Base-by-base conservation (phyloP, 2,329 filamentous ascomycete genomes). In the Arthrocladium fulminans region DNA sequence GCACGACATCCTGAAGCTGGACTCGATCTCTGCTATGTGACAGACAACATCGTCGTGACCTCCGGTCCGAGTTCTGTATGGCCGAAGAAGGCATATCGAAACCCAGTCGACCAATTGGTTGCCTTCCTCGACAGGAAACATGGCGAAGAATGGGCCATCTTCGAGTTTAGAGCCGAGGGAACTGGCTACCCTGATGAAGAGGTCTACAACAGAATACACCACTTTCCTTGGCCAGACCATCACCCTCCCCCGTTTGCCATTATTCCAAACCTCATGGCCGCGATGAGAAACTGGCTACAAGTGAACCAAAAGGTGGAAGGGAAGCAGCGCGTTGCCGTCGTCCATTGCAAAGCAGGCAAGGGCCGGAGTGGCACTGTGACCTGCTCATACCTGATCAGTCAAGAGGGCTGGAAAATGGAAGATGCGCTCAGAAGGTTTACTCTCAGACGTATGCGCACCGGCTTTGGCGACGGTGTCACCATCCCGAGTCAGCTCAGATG, bases 301-400 rank as follows among this genome's bases (percentile, higher is more conserved):
- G 75, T 76, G 12, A 51, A 59, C 30, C 52, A 47, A 10, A 56
- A 59, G 3, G 65, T 69, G 22, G 61, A 65, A 20, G 69, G 72
- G 30, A 61, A 65, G 20, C 69, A 72, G 29, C 74, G 88, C 27
- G 87, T 97, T 0, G 84, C 84, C 0, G 89, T 97, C 5, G 88
- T 97, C 6, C 92, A 98, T 66, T 97, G 92, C 72, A 97, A 97
- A 64, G 92, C 92, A 1, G 92, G 92, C 2, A 98, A 98, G 67
- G 92, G 92, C 1, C 76, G 92, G 44, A 94, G 87, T 55, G 92
- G 92, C 3, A 95, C 88, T 0, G 80, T 88, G 59, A 83, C 84
- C 24, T 94, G 87, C 66, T 86, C 84, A 58, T 97, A 95, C 63
- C 72, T 98, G 50, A 92, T 98, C 59, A 82, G 85, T 6, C 86